These are phyloP conservation scores for Lachancea waltii DNA, from an alignment of 805 yeast genomes.

Conservation along the genomic window DNA sequence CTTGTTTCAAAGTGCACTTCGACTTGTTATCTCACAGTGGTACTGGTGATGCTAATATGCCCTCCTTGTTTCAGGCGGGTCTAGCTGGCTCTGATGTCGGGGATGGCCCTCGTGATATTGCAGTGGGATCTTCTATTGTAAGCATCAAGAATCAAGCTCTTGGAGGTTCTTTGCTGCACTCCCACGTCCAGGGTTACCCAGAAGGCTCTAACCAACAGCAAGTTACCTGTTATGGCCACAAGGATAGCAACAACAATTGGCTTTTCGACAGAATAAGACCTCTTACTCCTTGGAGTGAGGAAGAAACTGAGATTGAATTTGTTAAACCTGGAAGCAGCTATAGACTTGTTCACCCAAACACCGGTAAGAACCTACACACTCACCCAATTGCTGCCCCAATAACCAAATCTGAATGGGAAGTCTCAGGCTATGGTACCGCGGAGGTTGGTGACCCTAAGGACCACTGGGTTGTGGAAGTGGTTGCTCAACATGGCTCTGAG, in stretches of 20 bases:
- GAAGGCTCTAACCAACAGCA: constrained; percentile 93
- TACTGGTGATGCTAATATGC: constrained; percentile 75
- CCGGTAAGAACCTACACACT: constrained; percentile 76
- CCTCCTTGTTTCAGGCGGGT: constrained; percentile 76
- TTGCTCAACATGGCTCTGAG: constrained; percentile 53
- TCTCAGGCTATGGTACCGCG: constrained; percentile 76
- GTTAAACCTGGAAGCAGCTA: constrained; percentile 60
- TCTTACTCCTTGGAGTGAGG: constrained; percentile 22
- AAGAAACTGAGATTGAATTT: constrained; percentile 29
- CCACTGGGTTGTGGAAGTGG: constrained; percentile 86
- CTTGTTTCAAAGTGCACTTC: constrained; percentile 70
- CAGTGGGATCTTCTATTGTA: constrained; percentile 49
- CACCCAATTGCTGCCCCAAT: constrained; percentile 76
- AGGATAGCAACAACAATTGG: constrained; percentile 85
- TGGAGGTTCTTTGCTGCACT: constrained; percentile 75
- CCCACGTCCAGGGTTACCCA: constrained; percentile 81
- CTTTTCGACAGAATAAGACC: constrained; percentile 54
- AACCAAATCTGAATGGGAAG: constrained; percentile 64
- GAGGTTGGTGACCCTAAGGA: constrained; percentile 73
- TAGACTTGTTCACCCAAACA: constrained; percentile 62
- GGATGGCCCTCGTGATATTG: constrained; percentile 65
- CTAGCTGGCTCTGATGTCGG: constrained; percentile 58
- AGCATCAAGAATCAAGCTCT: constrained; percentile 57
- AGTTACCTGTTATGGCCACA: constrained; percentile 84
- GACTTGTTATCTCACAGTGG: constrained; percentile 68